Evolutionary conservation across 768 basidiomycete genomes (phyloP).

Genomic region (Hygrocybe coccinea): DNA sequence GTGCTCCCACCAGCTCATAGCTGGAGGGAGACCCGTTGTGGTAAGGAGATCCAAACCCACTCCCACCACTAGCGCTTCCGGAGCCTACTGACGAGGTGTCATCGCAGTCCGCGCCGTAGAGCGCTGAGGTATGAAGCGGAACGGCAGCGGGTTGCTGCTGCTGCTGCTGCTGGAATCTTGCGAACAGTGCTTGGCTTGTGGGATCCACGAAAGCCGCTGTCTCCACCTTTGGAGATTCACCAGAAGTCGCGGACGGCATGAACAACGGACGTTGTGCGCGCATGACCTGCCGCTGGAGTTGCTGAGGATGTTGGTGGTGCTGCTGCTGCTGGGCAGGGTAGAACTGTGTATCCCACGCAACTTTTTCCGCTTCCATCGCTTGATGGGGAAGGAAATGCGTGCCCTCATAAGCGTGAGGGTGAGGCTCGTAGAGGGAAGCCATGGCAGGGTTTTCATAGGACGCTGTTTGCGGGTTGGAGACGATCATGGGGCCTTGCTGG

Average conservation of each 20-base stretch:
- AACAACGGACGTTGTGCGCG: conserved; percentile 28
- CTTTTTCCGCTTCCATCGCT: conserved; percentile 7
- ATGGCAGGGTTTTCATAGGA: conserved; percentile 53
- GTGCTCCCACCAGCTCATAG: conserved; percentile 9
- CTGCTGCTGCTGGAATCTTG: conserved; percentile 11
- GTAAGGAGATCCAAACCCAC: conserved; percentile 11
- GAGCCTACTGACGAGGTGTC: conserved; percentile 14
- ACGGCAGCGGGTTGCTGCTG: conserved; percentile 1
- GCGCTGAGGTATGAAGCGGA: not conserved
- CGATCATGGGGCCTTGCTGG: conserved; percentile 41
- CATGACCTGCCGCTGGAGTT: conserved; percentile 11
- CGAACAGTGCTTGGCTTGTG: conserved; percentile 7
- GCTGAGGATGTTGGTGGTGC: conserved; percentile 6
- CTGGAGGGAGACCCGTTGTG: conserved; percentile 4
- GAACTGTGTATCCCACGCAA: conserved; percentile 12
- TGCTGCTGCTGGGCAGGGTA: conserved; percentile 7
- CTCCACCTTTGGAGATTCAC: conserved; percentile 25
- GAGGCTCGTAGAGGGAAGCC: conserved; percentile 18
- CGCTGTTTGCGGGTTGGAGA: conserved; percentile 37
- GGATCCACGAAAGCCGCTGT: conserved; percentile 8
- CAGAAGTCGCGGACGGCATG: conserved; percentile 41
- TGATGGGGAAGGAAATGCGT: conserved; percentile 19
- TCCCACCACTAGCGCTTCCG: conserved; percentile 7
- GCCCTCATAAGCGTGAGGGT: conserved; percentile 5
- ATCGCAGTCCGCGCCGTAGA: conserved; percentile 12